Percentiles rank a stretch among this genome's conserved stretches.
These are phyloP conservation scores for Orbilia ellipsospora DNA, from an alignment of 2,329 filamentous ascomycete genomes.

Conservation along the genomic window DNA sequence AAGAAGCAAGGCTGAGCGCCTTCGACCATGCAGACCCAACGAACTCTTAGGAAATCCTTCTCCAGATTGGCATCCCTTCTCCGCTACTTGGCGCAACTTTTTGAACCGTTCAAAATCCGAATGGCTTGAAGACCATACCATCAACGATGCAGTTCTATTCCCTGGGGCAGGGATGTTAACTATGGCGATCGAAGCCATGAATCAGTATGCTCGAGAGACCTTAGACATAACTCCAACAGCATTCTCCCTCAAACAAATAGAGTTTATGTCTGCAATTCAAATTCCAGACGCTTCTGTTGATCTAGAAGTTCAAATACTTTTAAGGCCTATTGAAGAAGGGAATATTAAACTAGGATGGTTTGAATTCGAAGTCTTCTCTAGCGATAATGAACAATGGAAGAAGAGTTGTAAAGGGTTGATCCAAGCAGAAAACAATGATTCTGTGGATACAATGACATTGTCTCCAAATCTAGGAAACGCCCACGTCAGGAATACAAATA, in stretches of 20 bases:
- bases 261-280: constrained; percentile 31
- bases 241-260: constrained; percentile 27
- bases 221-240: constrained; percentile 6
- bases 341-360: constrained; percentile 24
- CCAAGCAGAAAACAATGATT: background rate
- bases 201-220: constrained; percentile 28
- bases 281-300: constrained; percentile 14
- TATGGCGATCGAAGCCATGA: constrained; percentile 47
- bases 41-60: constrained; percentile 28
- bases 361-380: constrained; percentile 35
- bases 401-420: constrained; percentile 35
- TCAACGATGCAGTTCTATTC: constrained; percentile 27
- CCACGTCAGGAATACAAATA: background rate
- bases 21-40: constrained; percentile 20
- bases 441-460: background rate
- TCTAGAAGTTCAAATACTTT: constrained; percentile 12
- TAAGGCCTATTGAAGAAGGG: constrained; percentile 17
- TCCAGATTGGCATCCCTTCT: constrained; percentile 40
- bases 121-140: constrained; percentile 43
- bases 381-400: constrained; percentile 14
- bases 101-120: constrained; percentile 16
- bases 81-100: constrained; percentile 33
- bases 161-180: constrained; percentile 35
- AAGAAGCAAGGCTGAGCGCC: constrained; percentile 21
- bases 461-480: background rate